Percentiles rank a stretch among this genome's conserved stretches.
These are phyloP conservation scores for Chlamydomonas sp. DNA, from an alignment of 139 green algal genomes.

Conservation along the genomic window DNA sequence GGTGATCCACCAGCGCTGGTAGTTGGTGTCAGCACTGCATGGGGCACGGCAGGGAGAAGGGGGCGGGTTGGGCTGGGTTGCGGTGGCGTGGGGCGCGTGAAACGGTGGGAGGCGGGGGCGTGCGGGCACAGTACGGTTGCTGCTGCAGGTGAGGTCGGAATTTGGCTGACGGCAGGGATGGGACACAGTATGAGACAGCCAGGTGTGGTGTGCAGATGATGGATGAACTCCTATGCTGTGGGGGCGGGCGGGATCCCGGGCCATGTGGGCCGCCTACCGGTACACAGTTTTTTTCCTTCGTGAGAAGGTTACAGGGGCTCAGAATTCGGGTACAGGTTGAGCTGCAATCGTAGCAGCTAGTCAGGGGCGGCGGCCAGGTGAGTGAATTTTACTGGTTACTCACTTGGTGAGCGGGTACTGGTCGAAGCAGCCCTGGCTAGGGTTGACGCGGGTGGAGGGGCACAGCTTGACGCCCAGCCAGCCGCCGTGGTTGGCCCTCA, in stretches of 20 bases:
- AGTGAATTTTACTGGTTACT: background rate
- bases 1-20: conserved; percentile 10
- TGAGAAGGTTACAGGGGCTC: no score
- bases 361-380: no score
- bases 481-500: background rate
- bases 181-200: no score
- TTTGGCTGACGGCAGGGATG: no score
- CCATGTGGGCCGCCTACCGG: no score
- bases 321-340: background rate
- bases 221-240: no score
- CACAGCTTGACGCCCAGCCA: background rate
- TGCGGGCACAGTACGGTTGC: no score
- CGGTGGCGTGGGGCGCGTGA: background rate
- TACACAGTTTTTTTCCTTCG: no score
- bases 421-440: background rate
- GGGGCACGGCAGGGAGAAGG: background rate
- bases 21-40: background rate
- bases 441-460: background rate
- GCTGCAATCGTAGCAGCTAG: background rate
- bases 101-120: no score
- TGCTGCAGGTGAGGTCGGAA: no score
- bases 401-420: background rate
- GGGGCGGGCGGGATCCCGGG: no score
- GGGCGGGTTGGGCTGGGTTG: background rate
- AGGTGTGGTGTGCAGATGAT: no score